These are phyloP conservation scores for Cucurbitaria berberidis DNA, from an alignment of 2,329 filamentous ascomycete genomes.

Conservation along the genomic window DNA sequence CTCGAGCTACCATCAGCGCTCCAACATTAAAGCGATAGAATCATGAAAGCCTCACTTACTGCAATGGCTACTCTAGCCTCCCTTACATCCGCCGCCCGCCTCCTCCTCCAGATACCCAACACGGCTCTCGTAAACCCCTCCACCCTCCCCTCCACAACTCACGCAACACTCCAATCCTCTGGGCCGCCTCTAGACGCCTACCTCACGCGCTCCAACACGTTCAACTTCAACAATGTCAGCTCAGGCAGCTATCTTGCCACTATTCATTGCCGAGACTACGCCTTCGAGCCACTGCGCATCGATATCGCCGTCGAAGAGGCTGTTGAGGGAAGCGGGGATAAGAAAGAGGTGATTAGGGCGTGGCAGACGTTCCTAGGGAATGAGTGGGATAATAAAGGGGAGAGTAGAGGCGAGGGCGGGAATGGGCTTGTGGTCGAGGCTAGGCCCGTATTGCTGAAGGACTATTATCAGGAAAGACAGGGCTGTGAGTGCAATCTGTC, in stretches of 20 bases:
- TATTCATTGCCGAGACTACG: constrained; percentile 74
- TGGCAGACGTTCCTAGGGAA: constrained; percentile 91
- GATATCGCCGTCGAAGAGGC: constrained; percentile 63
- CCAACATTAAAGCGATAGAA: not conserved
- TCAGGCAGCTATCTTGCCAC: constrained; percentile 81
- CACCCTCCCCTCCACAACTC: constrained; percentile 62
- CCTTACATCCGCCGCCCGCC: constrained; percentile 50
- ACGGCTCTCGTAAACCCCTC: constrained; percentile 54
- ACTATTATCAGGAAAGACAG: constrained; percentile 76
- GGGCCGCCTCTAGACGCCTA: constrained; percentile 62
- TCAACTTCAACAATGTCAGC: constrained; percentile 76
- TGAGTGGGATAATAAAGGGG: constrained; percentile 86
- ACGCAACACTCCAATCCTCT: constrained; percentile 69
- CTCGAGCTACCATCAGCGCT: not conserved
- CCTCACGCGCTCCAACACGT: constrained; percentile 71
- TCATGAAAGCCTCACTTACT: constrained; percentile 45
- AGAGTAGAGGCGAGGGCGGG: constrained; percentile 56
- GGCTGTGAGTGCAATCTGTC: constrained; percentile 65
- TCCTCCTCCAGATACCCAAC: constrained; percentile 60
- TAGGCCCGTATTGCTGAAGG: constrained; percentile 67
- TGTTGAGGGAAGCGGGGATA: constrained; percentile 37
- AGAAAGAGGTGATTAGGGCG: constrained; percentile 60
- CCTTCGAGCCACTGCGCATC: constrained; percentile 79
- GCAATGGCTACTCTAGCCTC: constrained; percentile 51
- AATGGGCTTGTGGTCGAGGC: constrained; percentile 64